Conservation (phyloP, 371 early-diverging fungal species). For the Zychaea mexicana region DNA sequence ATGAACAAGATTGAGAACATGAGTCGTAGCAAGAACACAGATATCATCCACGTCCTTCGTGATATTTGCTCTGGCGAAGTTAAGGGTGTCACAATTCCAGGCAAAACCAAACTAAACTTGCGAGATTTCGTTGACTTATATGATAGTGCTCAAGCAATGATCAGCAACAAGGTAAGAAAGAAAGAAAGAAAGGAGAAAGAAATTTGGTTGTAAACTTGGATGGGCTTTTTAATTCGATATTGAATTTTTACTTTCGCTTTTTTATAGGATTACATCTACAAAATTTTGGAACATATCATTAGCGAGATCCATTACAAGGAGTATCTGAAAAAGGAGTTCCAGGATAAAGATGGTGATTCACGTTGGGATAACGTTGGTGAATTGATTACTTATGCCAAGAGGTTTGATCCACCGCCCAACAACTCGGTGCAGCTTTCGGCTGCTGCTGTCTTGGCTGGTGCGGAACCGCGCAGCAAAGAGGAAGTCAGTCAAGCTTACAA, state of each 20-base stretch:
- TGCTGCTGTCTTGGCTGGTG: neutral
- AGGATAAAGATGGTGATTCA: constrained; percentile 20
- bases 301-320: constrained; percentile 21
- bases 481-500: too few species aligned
- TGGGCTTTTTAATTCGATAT: too few species aligned
- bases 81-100: neutral
- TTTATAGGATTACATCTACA: constrained; percentile 15
- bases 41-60: constrained; percentile 8
- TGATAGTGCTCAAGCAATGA: constrained; percentile 7
- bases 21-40: constrained; percentile 1
- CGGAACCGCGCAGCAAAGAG: neutral
- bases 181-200: neutral
- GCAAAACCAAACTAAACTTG: constrained; percentile 2
- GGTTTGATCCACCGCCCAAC: constrained; percentile 6
- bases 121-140: constrained; percentile 10
- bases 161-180: constrained; percentile 17
- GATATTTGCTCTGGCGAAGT: neutral
- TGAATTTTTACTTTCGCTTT: neutral
- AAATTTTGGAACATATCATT: constrained; percentile 26
- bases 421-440: neutral
- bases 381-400: constrained; percentile 29
- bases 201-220: too few species aligned
- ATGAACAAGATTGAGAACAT: constrained; percentile 25
- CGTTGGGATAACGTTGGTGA: constrained; percentile 41
- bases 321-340: constrained; percentile 21